Conservation (phyloP, 148 eudicot species). For the Spergularia bocconei region DNA sequence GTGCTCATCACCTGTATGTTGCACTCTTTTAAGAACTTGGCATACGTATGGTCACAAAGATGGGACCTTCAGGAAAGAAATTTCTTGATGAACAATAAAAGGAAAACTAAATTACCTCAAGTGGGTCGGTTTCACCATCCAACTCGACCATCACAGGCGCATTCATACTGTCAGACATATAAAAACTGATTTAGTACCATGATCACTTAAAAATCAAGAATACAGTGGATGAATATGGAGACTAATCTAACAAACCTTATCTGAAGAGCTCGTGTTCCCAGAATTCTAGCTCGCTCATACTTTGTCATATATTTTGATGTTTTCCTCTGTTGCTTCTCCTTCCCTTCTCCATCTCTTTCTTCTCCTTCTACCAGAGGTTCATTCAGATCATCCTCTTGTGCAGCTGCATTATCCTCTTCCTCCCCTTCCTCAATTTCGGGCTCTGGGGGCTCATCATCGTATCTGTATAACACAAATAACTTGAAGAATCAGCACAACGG, state of each 20-base stretch:
- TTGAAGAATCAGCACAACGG: neutral
- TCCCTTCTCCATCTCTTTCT: constrained; percentile 56
- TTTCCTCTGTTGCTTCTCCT: constrained; percentile 60
- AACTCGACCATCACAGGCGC: constrained; percentile 73
- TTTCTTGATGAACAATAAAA: neutral
- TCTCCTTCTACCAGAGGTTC: constrained; percentile 69
- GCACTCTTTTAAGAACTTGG: no score
- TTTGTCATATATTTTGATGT: constrained; percentile 87
- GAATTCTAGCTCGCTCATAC: constrained; percentile 52
- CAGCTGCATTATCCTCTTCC: constrained; percentile 47
- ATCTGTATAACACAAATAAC: constrained; percentile 28
- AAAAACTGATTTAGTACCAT: neutral
- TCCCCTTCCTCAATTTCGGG: constrained; percentile 66
- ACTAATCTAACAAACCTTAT: constrained; percentile 40
- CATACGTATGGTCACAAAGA: neutral
- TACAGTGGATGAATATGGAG: neutral
- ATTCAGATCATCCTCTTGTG: constrained; percentile 56
- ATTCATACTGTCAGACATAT: constrained; percentile 49
- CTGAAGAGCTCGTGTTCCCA: constrained; percentile 68
- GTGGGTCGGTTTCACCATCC: constrained; percentile 70
- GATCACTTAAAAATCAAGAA: neutral
- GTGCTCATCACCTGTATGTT: neutral
- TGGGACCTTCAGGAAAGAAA: neutral
- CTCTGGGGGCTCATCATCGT: constrained; percentile 53
- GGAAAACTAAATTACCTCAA: constrained; percentile 39